Conservation (phyloP, 768 basidiomycete genomes). For the Pisolithus sp. region DNA sequence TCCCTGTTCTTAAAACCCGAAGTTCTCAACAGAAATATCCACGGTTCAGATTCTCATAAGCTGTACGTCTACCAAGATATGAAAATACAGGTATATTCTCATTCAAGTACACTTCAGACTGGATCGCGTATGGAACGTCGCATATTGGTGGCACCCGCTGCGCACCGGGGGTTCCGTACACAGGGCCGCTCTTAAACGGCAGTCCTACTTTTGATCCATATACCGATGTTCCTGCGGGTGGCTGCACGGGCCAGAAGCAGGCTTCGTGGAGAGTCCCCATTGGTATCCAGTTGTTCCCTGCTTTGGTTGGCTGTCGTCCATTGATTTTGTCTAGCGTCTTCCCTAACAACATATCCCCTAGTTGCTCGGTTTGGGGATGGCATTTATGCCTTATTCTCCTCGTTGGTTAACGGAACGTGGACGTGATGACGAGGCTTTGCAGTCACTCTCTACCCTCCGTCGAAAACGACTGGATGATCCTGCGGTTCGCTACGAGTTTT, state of each 20-base stretch:
- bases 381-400: slow-evolving; percentile 36
- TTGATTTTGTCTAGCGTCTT: slow-evolving; percentile 1
- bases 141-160: slow-evolving; percentile 29
- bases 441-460: slow-evolving; percentile 30
- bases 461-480: slow-evolving; percentile 25
- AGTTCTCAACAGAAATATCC: neutral
- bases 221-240: slow-evolving; percentile 24
- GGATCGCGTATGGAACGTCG: slow-evolving; percentile 28
- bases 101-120: slow-evolving; percentile 15
- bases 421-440: slow-evolving; percentile 30
- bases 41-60: slow-evolving; percentile 23
- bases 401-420: slow-evolving; percentile 37
- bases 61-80: slow-evolving; percentile 13
- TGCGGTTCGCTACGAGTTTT: slow-evolving; percentile 32
- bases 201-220: slow-evolving; percentile 24
- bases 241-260: slow-evolving; percentile 25
- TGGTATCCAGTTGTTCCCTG: slow-evolving; percentile 34
- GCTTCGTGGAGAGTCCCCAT: slow-evolving; percentile 32
- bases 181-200: slow-evolving; percentile 26
- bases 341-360: slow-evolving; percentile 4
- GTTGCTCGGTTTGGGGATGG: slow-evolving; percentile 28
- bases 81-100: neutral
- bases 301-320: slow-evolving; percentile 22
- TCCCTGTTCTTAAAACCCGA: neutral
- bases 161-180: slow-evolving; percentile 23